Base-by-base conservation (phyloP, 768 basidiomycete genomes). In the Psilocybe subaeruginosa region DNA sequence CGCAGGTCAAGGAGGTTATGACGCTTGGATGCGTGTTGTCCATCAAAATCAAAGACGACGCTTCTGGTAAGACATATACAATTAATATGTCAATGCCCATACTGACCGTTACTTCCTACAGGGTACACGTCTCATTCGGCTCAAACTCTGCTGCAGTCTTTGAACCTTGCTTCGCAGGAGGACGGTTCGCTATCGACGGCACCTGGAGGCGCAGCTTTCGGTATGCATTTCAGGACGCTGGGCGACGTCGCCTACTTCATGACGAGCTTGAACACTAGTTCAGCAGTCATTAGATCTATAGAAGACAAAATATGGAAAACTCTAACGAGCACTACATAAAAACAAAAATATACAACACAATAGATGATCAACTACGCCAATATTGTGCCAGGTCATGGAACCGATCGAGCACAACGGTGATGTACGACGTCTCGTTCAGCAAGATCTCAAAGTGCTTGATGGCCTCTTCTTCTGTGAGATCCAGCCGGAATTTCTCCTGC, bases 401-500 rank as follows among this genome's bases (percentile, higher is more conserved):
- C 68, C 92, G 83, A 76, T 99, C 97, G 65, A 99, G 80, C 50
- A 99, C 90, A 29, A 91, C 93, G 0, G 95, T 92, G 64, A 98
- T 85, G 73, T 97, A 96, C 29, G 92, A 94, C 2, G 93, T 97
- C 73, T 99, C 96, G 71, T 97, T 97, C 61, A 99, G 76, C 52
- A 99, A 72, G 6, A 88, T 84, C 77, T 99, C 96, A 69, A 99
- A 97, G 70, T 97, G 93, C 75, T 97, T 95, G 76, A 98, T 95
- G 2, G 97, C 97, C 72, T 97, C 93, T 74, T 97, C 96, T 74
- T 99, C 97, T 4, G 92, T 93, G 43, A 99, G 80, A 73, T 97
- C 93, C 54, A 98, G 77, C 62, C 95, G 83, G 77, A 99, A 99
- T 77, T 98, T 99, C 70, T 98, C 97, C 68, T 97, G 94, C 27